Evolutionary conservation across 1,139 yeast genomes (phyloP).

Genomic region (Diutina ranongensis): DNA sequence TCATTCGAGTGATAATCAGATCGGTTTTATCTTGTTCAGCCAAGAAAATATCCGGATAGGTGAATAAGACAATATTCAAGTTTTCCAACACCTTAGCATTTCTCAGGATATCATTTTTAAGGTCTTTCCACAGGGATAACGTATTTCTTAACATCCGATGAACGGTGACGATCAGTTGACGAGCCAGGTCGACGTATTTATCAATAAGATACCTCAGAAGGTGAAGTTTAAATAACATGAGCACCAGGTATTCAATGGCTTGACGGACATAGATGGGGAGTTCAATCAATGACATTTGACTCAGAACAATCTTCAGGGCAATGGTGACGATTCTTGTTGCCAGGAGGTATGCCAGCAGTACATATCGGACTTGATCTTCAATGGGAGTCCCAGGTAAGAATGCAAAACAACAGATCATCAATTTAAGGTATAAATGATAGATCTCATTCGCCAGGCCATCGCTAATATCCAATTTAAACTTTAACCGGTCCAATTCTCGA

Average conservation of each 20-base stretch:
- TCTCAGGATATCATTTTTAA: constrained; percentile 82
- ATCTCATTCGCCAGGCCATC: constrained; percentile 64
- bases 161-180: constrained; percentile 89
- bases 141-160: constrained; percentile 82
- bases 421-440: constrained; percentile 64
- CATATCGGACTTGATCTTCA: constrained; percentile 79
- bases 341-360: constrained; percentile 67
- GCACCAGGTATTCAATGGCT: constrained; percentile 70
- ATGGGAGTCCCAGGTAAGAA: constrained; percentile 86
- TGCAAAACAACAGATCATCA: constrained; percentile 82
- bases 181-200: constrained; percentile 73
- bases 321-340: constrained; percentile 78
- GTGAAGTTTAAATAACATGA: constrained; percentile 71
- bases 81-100: constrained; percentile 91
- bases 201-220: constrained; percentile 67
- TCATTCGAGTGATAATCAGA: constrained; percentile 77
- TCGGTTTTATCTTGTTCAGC: constrained; percentile 25
- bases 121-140: constrained; percentile 82
- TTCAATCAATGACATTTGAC: constrained; percentile 63
- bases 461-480: constrained; percentile 48
- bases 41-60: constrained; percentile 73
- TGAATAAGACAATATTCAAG: constrained; percentile 73
- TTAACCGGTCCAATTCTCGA: constrained; percentile 64
- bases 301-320: constrained; percentile 50
- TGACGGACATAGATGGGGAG: constrained; percentile 83